These are phyloP conservation scores for Ogataea trehalophila DNA, from an alignment of 805 yeast species.

Conservation along the genomic window DNA sequence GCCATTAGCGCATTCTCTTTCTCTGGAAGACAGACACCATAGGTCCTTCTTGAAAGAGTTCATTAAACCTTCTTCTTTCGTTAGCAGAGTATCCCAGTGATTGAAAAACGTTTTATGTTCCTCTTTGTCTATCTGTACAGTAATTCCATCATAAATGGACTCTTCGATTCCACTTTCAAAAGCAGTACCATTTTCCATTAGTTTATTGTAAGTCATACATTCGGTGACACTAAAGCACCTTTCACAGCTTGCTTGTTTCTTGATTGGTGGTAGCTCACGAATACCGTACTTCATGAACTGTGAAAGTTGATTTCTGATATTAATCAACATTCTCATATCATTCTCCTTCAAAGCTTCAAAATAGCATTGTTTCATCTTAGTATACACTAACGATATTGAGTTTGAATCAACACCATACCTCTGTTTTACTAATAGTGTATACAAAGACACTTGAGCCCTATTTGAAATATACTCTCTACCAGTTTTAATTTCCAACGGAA, in stretches of 20 bases:
- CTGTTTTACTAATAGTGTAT: conserved; percentile 74
- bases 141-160: conserved; percentile 43
- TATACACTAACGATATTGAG: conserved; percentile 68
- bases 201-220: conserved; percentile 63
- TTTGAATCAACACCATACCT: conserved; percentile 66
- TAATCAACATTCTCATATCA: conserved; percentile 65
- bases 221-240: conserved; percentile 49
- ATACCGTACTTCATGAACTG: conserved; percentile 47
- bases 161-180: conserved; percentile 48
- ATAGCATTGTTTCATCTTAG: conserved; percentile 48
- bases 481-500: conserved; percentile 89
- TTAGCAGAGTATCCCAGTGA: conserved; percentile 70
- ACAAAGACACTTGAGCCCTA: conserved; percentile 81
- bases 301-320: conserved; percentile 68
- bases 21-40: conserved; percentile 57
- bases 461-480: conserved; percentile 67
- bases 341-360: conserved; percentile 39
- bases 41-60: conserved; percentile 52
- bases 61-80: conserved; percentile 65
- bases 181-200: conserved; percentile 54
- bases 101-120: conserved; percentile 51
- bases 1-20: conserved; percentile 59
- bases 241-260: conserved; percentile 52
- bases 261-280: conserved; percentile 49
- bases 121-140: conserved; percentile 42